Percentiles rank a stretch among this genome's conserved stretches.
These are phyloP conservation scores for Pogostemon cablin DNA, from an alignment of 257 asterid genomes.

Conservation along the genomic window DNA sequence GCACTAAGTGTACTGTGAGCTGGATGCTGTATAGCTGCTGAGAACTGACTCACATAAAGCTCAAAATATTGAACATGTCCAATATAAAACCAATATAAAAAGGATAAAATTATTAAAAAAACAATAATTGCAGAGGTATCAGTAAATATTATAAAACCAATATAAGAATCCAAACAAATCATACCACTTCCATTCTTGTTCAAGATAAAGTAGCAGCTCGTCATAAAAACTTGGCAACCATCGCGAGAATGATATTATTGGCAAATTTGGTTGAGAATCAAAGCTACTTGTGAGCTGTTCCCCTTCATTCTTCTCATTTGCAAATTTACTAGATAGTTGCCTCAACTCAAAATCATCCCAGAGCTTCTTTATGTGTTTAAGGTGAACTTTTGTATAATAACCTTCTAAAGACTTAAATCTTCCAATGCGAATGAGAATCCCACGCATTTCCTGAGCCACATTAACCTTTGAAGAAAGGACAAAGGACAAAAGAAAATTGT, in stretches of 20 bases:
- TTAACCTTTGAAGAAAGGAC: slow-evolving; percentile 54
- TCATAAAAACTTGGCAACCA: slow-evolving; percentile 95
- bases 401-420: slow-evolving; percentile 85
- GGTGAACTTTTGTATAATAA: slow-evolving; percentile 82
- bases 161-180: slow-evolving; percentile 17
- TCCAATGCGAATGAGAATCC: slow-evolving; percentile 84
- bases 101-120: slow-evolving; percentile 19
- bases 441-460: slow-evolving; percentile 92
- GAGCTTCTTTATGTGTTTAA: slow-evolving; percentile 70
- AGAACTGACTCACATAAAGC: slow-evolving; percentile 5
- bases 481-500: slow-evolving; percentile 5
- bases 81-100: too few species aligned
- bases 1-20: too few species aligned
- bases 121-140: neutral
- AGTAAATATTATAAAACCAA: neutral
- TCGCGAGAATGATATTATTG: slow-evolving; percentile 61
- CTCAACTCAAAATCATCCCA: slow-evolving; percentile 91
- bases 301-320: slow-evolving; percentile 65
- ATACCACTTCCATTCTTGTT: slow-evolving; percentile 99
- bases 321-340: slow-evolving; percentile 73
- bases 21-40: slow-evolving; percentile 6
- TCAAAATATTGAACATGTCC: neutral
- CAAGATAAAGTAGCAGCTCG: slow-evolving; percentile 91
- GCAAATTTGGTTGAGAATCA: slow-evolving; percentile 49
- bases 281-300: slow-evolving; percentile 51